Conservation (phyloP, 805 yeast species). For the Candida caryicola region DNA sequence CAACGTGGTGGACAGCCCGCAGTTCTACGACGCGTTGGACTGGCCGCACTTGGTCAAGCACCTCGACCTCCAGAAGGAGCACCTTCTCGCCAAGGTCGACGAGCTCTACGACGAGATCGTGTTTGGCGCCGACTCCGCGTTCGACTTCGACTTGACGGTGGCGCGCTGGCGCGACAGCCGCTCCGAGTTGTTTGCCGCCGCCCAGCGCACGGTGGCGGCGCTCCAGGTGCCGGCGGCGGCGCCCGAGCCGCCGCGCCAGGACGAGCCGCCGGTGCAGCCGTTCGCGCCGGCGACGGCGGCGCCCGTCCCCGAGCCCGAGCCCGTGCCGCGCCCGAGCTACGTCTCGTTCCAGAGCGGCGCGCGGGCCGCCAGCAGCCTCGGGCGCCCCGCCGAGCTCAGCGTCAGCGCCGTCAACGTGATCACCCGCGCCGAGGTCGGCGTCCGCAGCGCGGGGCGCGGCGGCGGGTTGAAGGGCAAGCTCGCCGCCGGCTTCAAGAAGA, state of each 20-base stretch:
- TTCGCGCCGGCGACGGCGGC: not conserved
- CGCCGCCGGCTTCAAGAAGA: constrained; percentile 4
- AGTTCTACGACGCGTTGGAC: constrained; percentile 17
- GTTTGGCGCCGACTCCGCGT: not conserved
- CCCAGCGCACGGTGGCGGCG: not conserved
- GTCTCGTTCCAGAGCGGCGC: constrained; percentile 13
- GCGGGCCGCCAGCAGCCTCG: constrained; percentile 11
- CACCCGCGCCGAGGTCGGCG: constrained; percentile 23
- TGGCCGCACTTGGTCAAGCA: constrained; percentile 15
- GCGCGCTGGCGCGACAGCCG: not conserved
- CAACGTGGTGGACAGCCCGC: constrained; percentile 8
- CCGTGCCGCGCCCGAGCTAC: not conserved
- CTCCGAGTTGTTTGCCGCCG: not conserved
- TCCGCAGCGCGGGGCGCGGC: not conserved
- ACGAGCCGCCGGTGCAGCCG: not conserved
- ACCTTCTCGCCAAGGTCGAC: constrained; percentile 20
- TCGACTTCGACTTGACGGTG: not conserved
- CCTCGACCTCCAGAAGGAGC: constrained; percentile 15
- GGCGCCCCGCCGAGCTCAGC: constrained; percentile 29
- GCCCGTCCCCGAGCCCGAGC: not conserved
- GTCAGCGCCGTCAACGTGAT: constrained; percentile 34
- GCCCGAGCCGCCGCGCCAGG: not conserved
- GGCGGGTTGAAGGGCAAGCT: constrained; percentile 1
- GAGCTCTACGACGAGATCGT: constrained; percentile 17
- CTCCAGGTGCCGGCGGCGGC: not conserved